Evolutionary conservation across 2,329 filamentous ascomycete species (phyloP).

Genomic region (Epichloe typhina): DNA sequence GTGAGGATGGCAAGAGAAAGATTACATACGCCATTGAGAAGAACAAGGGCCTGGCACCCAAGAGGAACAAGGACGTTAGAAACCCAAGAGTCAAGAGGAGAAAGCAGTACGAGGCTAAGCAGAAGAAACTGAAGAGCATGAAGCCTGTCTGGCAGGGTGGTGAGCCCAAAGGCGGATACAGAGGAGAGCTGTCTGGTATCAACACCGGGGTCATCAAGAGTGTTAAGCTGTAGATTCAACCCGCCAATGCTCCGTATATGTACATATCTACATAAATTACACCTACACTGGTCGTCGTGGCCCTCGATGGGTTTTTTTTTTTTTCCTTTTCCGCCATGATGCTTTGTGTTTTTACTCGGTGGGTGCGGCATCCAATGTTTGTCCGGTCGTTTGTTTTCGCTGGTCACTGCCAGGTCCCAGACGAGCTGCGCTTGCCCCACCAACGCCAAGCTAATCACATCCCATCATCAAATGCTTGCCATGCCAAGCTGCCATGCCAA

Average conservation of each 20-base stretch:
- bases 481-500: not conserved
- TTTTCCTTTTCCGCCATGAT: not conserved
- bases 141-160: constrained; percentile 77
- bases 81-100: constrained; percentile 98
- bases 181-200: constrained; percentile 87
- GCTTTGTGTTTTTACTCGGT: not conserved
- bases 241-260: not conserved
- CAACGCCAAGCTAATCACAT: not conserved
- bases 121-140: constrained; percentile 89
- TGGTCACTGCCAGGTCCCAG: not conserved
- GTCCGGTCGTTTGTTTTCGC: not conserved
- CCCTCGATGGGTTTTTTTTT: too few species aligned
- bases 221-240: constrained; percentile 58
- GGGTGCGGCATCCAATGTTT: not conserved
- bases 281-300: too few species aligned
- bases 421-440: not conserved
- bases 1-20: constrained; percentile 76
- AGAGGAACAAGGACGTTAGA: constrained; percentile 82
- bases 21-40: constrained; percentile 92
- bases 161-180: constrained; percentile 73
- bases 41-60: constrained; percentile 88
- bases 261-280: not conserved
- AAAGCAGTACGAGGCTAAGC: constrained; percentile 89
- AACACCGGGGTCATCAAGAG: constrained; percentile 89
- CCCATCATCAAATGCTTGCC: not conserved